Percentiles rank a stretch among this genome's conserved stretches.
phyloP scores from a whole-genome alignment of 306 rosid species.

The Vicia faba region DNA sequence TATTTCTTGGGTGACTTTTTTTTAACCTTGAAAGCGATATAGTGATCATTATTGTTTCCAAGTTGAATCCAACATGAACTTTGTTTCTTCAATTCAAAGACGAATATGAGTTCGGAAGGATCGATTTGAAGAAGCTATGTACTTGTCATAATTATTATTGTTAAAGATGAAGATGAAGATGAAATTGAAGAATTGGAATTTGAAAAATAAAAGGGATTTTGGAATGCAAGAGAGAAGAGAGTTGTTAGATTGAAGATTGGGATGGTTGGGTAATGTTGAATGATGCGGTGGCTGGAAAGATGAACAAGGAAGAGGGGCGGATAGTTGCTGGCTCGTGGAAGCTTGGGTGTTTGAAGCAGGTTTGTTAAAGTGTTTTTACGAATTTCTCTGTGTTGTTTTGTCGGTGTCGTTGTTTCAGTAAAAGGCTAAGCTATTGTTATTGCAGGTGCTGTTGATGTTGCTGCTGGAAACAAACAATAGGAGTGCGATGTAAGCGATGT shows the following conservation, averaged over 20 bases:
- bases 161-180: constrained; percentile 10
- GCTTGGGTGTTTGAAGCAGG: too few species aligned
- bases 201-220: background rate
- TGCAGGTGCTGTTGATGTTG: too few species aligned
- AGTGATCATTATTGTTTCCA: constrained; percentile 58
- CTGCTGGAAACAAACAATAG: too few species aligned
- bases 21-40: constrained; percentile 92
- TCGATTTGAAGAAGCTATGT: constrained; percentile 75
- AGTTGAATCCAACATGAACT: constrained; percentile 74
- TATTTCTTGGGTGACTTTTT: constrained; percentile 91
- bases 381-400: too few species aligned
- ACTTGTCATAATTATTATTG: constrained; percentile 53
- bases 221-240: background rate
- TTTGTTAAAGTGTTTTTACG: too few species aligned
- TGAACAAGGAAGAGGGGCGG: too few species aligned
- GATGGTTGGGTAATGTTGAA: constrained; percentile 23
- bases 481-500: too few species aligned
- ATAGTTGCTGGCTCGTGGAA: too few species aligned
- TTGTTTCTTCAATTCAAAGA: constrained; percentile 86
- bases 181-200: background rate
- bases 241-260: background rate
- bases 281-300: too few species aligned
- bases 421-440: too few species aligned
- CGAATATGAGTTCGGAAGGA: constrained; percentile 70
- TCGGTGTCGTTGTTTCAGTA: too few species aligned